These are phyloP conservation scores for Cercophora sp. DNA, from an alignment of 495 filamentous ascomycete species.

Conservation along the genomic window DNA sequence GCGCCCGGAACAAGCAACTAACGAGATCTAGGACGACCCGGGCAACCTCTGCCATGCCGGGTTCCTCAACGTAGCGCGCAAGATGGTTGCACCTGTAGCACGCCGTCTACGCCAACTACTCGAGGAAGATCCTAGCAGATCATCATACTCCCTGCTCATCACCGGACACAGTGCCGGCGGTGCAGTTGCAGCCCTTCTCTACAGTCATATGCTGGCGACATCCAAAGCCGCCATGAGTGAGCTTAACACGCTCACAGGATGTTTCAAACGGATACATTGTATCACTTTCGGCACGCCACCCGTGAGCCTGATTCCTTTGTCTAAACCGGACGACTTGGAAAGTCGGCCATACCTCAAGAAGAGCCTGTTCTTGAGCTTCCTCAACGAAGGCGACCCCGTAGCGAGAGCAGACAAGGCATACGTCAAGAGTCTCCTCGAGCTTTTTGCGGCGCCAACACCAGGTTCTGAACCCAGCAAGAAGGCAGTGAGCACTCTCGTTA, in stretches of 20 bases:
- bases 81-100: constrained; percentile 71
- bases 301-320: constrained; percentile 63
- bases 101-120: constrained; percentile 62
- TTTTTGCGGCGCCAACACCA: constrained; percentile 63
- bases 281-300: constrained; percentile 80
- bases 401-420: constrained; percentile 71
- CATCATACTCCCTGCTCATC: constrained; percentile 66
- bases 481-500: background rate
- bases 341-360: constrained; percentile 43
- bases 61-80: constrained; percentile 67
- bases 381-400: constrained; percentile 84
- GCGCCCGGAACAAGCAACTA: constrained; percentile 3
- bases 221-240: constrained; percentile 53
- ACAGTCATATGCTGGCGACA: constrained; percentile 69
- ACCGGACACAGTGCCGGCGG: constrained; percentile 83
- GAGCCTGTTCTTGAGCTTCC: constrained; percentile 68
- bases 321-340: constrained; percentile 44
- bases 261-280: constrained; percentile 75
- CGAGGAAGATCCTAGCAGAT: constrained; percentile 63
- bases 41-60: constrained; percentile 74
- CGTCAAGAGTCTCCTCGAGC: constrained; percentile 62
- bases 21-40: constrained; percentile 56
- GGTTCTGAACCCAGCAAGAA: constrained; percentile 13
- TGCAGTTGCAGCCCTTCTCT: constrained; percentile 72
- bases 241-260: constrained; percentile 59